A percentile compares a stretch with the other conserved stretches of the same genome.
These are phyloP conservation scores for Lecanosticta acicola DNA, from an alignment of 2,329 filamentous ascomycete genomes.

Conservation along the genomic window DNA sequence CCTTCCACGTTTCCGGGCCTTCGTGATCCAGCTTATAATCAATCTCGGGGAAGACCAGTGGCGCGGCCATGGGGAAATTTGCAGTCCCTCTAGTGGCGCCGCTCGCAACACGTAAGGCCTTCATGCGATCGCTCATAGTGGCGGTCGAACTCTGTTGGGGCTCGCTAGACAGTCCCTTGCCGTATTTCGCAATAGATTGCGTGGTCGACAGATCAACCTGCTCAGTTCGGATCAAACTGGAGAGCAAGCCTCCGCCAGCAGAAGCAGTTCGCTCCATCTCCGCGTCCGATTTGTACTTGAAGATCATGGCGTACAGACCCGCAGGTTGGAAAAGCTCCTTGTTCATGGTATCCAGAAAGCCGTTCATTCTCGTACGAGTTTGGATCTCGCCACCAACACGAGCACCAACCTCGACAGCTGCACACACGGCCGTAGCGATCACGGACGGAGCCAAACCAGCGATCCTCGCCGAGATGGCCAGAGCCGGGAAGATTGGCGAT, in stretches of 20 bases:
- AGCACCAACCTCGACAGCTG: slow-evolving; percentile 41
- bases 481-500: slow-evolving; percentile 28
- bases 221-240: slow-evolving; percentile 16
- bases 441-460: slow-evolving; percentile 37
- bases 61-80: slow-evolving; percentile 43
- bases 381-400: slow-evolving; percentile 40
- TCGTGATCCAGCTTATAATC: slow-evolving; percentile 27
- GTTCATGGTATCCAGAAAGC: slow-evolving; percentile 53
- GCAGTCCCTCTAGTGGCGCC: slow-evolving; percentile 39
- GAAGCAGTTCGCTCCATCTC: slow-evolving; percentile 11
- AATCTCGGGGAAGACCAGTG: slow-evolving; percentile 46
- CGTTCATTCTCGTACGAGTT: slow-evolving; percentile 41
- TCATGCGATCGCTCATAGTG: slow-evolving; percentile 26
- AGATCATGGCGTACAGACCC: slow-evolving; percentile 51
- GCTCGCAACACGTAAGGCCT: slow-evolving; percentile 36
- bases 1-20: slow-evolving; percentile 26
- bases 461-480: slow-evolving; percentile 32
- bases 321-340: slow-evolving; percentile 52
- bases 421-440: slow-evolving; percentile 40
- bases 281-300: slow-evolving; percentile 34
- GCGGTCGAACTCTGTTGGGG: neutral
- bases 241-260: neutral
- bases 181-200: slow-evolving; percentile 29
- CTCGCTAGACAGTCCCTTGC: slow-evolving; percentile 4
- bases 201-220: slow-evolving; percentile 35